These are phyloP conservation scores for Thelephora terrestris DNA, from an alignment of 1,284 basidiomycete genomes.

Conservation along the genomic window DNA sequence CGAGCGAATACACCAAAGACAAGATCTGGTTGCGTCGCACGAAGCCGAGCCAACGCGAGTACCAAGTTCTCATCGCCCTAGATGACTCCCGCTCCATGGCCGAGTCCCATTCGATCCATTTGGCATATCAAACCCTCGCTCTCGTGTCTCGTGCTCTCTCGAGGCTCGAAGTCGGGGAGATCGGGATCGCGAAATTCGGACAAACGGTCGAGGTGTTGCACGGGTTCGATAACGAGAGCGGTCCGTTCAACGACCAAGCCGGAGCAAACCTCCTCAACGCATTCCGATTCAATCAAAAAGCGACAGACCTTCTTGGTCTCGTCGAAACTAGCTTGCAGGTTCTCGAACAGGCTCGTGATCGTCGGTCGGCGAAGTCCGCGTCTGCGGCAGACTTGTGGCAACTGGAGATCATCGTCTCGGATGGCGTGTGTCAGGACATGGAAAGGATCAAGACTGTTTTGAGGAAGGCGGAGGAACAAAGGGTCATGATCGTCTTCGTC, in stretches of 20 bases:
- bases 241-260: constrained; percentile 69
- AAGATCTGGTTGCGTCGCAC: constrained; percentile 98
- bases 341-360: constrained; percentile 68
- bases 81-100: constrained; percentile 98
- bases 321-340: constrained; percentile 77
- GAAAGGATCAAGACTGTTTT: constrained; percentile 74
- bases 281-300: constrained; percentile 87
- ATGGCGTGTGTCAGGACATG: constrained; percentile 97
- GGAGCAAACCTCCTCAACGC: constrained; percentile 75
- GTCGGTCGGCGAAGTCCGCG: constrained; percentile 44
- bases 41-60: constrained; percentile 88
- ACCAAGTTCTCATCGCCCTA: constrained; percentile 90
- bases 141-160: constrained; percentile 87
- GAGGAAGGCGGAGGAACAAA: constrained; percentile 81
- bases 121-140: constrained; percentile 92
- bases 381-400: constrained; percentile 91
- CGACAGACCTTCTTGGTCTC: constrained; percentile 83
- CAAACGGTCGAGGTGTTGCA: constrained; percentile 84
- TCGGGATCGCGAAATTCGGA: constrained; percentile 90
- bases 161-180: constrained; percentile 90
- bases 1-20: constrained; percentile 98
- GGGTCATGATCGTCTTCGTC: constrained; percentile 96
- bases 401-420: constrained; percentile 96
- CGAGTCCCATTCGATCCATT: constrained; percentile 85
- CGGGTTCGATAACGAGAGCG: constrained; percentile 55